Evolutionary conservation across 140 eudicot genomes (phyloP).

Genomic region (Flaveria floridana): DNA sequence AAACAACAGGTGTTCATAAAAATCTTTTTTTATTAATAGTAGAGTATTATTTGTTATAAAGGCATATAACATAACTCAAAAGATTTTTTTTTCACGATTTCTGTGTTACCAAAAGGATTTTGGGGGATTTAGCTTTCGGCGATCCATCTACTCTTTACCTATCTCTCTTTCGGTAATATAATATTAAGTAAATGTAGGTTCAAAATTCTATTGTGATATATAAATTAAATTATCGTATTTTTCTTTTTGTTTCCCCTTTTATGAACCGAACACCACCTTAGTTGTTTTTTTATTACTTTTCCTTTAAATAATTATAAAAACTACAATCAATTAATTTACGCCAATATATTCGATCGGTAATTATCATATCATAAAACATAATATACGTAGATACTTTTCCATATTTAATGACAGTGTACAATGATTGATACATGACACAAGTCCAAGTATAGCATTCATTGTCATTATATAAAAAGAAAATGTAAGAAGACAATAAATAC

Average conservation of each 20-base stretch:
- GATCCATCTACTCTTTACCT: no score
- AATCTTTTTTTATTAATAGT: no score
- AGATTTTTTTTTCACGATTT: no score
- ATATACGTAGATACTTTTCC: background rate
- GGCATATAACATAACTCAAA: no score
- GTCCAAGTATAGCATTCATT: slow-evolving; percentile 29
- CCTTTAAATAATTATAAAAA: background rate
- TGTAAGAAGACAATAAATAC: slow-evolving; percentile 33
- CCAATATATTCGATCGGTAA: background rate
- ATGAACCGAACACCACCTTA: background rate
- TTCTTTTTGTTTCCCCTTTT: background rate
- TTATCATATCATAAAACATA: background rate
- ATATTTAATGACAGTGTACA: slow-evolving; percentile 22
- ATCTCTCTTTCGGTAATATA: background rate
- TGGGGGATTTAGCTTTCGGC: no score
- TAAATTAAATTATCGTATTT: background rate
- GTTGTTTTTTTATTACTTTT: background rate
- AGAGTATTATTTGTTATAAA: no score
- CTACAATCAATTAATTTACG: background rate
- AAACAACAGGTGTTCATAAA: no score
- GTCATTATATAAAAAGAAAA: slow-evolving; percentile 6
- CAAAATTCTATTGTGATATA: background rate
- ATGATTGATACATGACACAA: slow-evolving; percentile 31
- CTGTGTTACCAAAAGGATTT: no score
- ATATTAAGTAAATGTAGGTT: background rate